A percentile compares a stretch with the other conserved stretches of the same genome.
phyloP scores from a whole-genome alignment of 108 stramenopile species.

The Schizochytrium sp. region DNA sequence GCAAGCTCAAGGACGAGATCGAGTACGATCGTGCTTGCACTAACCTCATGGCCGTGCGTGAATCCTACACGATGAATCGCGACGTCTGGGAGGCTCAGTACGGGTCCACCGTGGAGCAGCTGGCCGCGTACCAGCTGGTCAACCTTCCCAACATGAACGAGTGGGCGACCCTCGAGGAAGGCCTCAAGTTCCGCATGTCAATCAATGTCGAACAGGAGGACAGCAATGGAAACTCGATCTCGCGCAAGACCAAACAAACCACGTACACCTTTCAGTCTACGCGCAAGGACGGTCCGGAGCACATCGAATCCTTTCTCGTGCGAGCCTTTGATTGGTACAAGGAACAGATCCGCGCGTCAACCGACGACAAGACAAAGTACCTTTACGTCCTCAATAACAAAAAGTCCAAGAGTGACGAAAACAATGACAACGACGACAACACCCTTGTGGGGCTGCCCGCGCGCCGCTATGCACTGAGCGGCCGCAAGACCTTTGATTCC shows the following conservation, averaged over 20 bases:
- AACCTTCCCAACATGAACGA: neutral
- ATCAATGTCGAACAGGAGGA: neutral
- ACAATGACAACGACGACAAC: constrained; percentile 29
- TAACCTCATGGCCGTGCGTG: constrained; percentile 27
- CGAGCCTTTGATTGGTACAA: constrained; percentile 37
- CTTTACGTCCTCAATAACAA: constrained; percentile 30
- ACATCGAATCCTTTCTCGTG: constrained; percentile 29
- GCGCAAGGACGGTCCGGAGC: constrained; percentile 20
- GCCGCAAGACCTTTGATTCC: constrained; percentile 61
- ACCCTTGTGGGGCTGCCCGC: constrained; percentile 6
- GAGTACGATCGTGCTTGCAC: constrained; percentile 18
- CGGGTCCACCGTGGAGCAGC: constrained; percentile 32
- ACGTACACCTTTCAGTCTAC: constrained; percentile 22
- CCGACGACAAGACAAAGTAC: constrained; percentile 32
- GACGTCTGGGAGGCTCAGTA: constrained; percentile 22
- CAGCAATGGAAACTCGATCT: neutral
- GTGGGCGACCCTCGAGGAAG: constrained; percentile 15
- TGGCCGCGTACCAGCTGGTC: constrained; percentile 22
- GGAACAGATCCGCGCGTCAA: neutral
- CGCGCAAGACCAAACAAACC: neutral
- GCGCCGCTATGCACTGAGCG: constrained; percentile 52
- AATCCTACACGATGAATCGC: constrained; percentile 15
- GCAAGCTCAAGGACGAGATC: neutral
- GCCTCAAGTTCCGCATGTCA: constrained; percentile 18
- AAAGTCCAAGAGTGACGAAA: neutral